Percentiles rank a stretch among this genome's conserved stretches.
Conservation (phyloP, 495 filamentous ascomycete species). For the Neurospora sp. region DNA sequence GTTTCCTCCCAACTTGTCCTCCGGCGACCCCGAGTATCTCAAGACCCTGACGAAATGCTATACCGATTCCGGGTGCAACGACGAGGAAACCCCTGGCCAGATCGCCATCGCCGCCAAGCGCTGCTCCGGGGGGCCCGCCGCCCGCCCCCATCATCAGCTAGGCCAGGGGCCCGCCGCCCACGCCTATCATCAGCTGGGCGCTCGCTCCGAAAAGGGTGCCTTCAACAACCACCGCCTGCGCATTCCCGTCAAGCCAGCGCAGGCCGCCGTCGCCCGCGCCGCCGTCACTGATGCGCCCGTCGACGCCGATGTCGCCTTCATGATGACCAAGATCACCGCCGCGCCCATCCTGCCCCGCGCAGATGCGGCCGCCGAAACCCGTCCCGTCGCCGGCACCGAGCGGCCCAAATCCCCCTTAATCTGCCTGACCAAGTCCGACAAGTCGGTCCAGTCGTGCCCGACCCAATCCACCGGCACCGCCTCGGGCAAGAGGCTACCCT, state of each 20-base stretch:
- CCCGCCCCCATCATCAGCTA: constrained; percentile 10
- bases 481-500: constrained; percentile 22
- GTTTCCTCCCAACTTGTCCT: constrained; percentile 2
- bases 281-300: constrained; percentile 2
- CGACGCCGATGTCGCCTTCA: not conserved
- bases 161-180: constrained; percentile 9
- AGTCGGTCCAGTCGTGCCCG: constrained; percentile 26
- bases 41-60: constrained; percentile 29
- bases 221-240: constrained; percentile 5
- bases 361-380: not conserved
- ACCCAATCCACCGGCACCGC: constrained; percentile 22
- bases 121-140: constrained; percentile 11
- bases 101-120: constrained; percentile 21
- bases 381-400: not conserved
- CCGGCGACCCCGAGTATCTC: constrained; percentile 8
- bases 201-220: constrained; percentile 2
- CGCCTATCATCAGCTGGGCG: constrained; percentile 7
- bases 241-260: constrained; percentile 4
- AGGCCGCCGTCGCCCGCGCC: constrained; percentile 4
- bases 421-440: constrained; percentile 29
- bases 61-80: constrained; percentile 26
- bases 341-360: not conserved
- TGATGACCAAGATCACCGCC: not conserved
- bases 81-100: constrained; percentile 19
- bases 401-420: constrained; percentile 8